phyloP scores from a whole-genome alignment of 257 asterid genomes.

The Scutellaria barbata region DNA sequence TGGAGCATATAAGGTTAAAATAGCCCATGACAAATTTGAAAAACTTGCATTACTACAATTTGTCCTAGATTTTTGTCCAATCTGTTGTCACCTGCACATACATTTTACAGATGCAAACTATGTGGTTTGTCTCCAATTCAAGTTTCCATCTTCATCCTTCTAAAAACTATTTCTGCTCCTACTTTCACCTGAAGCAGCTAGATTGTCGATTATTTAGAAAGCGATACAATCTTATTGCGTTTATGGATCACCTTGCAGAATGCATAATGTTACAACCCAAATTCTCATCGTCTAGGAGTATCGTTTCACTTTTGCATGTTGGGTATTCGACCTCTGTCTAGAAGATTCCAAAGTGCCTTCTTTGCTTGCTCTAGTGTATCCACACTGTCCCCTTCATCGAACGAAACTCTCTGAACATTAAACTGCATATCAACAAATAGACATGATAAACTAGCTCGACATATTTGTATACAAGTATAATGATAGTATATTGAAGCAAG shows the following conservation, averaged over 20 bases:
- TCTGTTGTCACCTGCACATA: too few species aligned
- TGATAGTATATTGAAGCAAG: not conserved
- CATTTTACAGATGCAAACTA: too few species aligned
- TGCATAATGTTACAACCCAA: slow-evolving; percentile 11
- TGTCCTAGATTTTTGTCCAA: not conserved
- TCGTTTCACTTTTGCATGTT: slow-evolving; percentile 53
- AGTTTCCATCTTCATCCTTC: too few species aligned
- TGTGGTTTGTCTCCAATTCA: too few species aligned
- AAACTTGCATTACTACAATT: not conserved
- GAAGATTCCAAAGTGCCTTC: slow-evolving; percentile 68
- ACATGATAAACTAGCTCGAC: not conserved
- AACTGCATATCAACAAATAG: slow-evolving; percentile 47
- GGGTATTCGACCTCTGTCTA: slow-evolving; percentile 61
- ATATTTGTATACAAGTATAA: not conserved
- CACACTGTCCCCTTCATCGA: slow-evolving; percentile 68
- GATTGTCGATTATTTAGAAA: not conserved
- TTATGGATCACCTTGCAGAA: not conserved
- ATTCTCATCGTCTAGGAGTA: not conserved
- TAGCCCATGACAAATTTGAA: too few species aligned
- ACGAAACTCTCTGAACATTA: slow-evolving; percentile 78
- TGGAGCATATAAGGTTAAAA: not conserved
- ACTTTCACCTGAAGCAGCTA: not conserved
- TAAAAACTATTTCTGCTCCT: not conserved
- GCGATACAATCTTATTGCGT: slow-evolving; percentile 11
- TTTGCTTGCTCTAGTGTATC: slow-evolving; percentile 93